Conservation (phyloP, 2,329 filamentous ascomycete genomes). For the Sclerotinia subarctica region DNA sequence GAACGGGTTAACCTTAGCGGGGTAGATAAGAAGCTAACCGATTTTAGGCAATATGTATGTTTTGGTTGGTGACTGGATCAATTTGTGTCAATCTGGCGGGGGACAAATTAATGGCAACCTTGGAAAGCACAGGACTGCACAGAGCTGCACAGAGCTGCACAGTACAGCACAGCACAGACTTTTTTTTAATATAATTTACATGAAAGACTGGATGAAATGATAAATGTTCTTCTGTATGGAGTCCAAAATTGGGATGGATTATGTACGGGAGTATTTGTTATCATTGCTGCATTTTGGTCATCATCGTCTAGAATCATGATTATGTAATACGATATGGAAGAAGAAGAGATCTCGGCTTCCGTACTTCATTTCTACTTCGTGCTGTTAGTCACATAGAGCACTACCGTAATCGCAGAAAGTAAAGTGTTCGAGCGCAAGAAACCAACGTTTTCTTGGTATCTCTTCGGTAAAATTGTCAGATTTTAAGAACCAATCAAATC, state of each 20-base stretch:
- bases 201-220: not conserved
- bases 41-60: not conserved
- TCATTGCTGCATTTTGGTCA: no score
- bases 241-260: no score
- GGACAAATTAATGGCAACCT: not conserved
- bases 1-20: conserved; percentile 17
- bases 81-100: not conserved
- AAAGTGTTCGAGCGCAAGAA: not conserved
- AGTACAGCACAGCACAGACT: not conserved
- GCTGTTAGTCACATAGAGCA: not conserved
- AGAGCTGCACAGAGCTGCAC: not conserved
- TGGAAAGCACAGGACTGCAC: not conserved
- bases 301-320: not conserved
- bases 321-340: not conserved
- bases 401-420: not conserved
- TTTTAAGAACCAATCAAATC: not conserved
- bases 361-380: no score
- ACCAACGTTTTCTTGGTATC: not conserved
- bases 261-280: no score
- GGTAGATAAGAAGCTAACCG: conserved; percentile 9
- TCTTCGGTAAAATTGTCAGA: not conserved
- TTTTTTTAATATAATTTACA: not conserved
- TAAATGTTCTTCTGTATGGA: no score
- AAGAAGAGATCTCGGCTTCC: no score
- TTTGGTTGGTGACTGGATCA: not conserved